Conservation (phyloP, 1,284 basidiomycete species). For the Microbotryum lychnidis-dioicae region DNA sequence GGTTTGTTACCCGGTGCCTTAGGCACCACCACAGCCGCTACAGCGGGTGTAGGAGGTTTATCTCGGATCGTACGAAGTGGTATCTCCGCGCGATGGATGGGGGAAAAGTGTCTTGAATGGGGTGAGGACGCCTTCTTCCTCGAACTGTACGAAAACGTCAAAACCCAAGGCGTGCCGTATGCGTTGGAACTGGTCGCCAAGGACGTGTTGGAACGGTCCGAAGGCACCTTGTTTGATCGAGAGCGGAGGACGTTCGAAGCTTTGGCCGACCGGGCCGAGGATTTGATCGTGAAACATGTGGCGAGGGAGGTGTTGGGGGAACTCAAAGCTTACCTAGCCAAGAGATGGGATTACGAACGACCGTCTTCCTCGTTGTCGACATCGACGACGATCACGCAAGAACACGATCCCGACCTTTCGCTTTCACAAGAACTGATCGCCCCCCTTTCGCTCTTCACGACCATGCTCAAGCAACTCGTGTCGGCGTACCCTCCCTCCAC, state of each 20-base stretch:
- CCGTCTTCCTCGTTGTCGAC: neutral
- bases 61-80: conserved; percentile 73
- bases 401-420: conserved; percentile 7
- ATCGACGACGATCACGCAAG: conserved; percentile 3
- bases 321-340: conserved; percentile 60
- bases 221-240: conserved; percentile 40
- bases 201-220: conserved; percentile 31
- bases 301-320: conserved; percentile 66
- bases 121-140: conserved; percentile 87
- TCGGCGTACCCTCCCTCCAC: conserved; percentile 21
- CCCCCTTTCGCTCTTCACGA: conserved; percentile 30
- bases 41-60: conserved; percentile 64
- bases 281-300: conserved; percentile 72
- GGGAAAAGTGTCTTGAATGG: conserved; percentile 62
- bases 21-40: conserved; percentile 59
- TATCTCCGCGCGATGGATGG: conserved; percentile 64
- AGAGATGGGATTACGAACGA: conserved; percentile 33
- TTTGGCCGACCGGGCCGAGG: conserved; percentile 64
- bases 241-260: conserved; percentile 49
- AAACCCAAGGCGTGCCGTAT: conserved; percentile 47
- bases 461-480: conserved; percentile 27
- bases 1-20: conserved; percentile 82
- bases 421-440: conserved; percentile 32
- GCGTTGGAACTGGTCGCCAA: conserved; percentile 42
- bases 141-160: conserved; percentile 73